Conservation (phyloP, 176 grass and related monocot genomes). For the Carex myosuroides region DNA sequence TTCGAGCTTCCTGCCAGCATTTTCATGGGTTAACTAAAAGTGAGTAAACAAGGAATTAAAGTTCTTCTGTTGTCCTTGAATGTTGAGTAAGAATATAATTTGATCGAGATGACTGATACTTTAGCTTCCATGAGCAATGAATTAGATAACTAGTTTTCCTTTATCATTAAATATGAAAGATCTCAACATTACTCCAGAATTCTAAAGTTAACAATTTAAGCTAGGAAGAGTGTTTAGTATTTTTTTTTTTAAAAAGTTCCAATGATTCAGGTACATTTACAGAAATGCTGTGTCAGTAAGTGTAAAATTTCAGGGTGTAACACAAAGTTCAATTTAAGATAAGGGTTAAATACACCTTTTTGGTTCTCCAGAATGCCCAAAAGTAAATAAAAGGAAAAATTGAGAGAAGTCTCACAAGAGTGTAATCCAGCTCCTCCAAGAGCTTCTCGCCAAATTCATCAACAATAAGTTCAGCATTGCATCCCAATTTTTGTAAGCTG, state of each 20-base stretch:
- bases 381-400: not conserved
- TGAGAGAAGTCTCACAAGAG: slow-evolving; percentile 68
- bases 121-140: not conserved
- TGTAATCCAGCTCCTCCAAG: slow-evolving; percentile 98
- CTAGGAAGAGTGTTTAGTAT: not conserved
- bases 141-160: not conserved
- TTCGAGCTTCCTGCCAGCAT: slow-evolving; percentile 64
- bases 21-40: slow-evolving; percentile 6
- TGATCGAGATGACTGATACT: not conserved
- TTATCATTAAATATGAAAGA: not conserved
- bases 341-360: not conserved
- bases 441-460: slow-evolving; percentile 99
- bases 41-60: not conserved
- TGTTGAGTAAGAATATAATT: not conserved
- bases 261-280: not conserved
- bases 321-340: not conserved
- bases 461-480: slow-evolving; percentile 99
- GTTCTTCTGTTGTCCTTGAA: not conserved
- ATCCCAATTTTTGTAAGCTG: slow-evolving; percentile 94
- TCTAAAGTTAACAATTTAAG: not conserved
- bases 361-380: not conserved
- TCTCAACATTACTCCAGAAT: not conserved
- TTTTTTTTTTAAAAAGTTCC: not conserved
- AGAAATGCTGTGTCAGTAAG: not conserved
- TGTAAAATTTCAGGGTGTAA: not conserved